These are phyloP conservation scores for Aspergillus spinulosporus DNA, from an alignment of 2,329 filamentous ascomycete genomes.

Conservation along the genomic window DNA sequence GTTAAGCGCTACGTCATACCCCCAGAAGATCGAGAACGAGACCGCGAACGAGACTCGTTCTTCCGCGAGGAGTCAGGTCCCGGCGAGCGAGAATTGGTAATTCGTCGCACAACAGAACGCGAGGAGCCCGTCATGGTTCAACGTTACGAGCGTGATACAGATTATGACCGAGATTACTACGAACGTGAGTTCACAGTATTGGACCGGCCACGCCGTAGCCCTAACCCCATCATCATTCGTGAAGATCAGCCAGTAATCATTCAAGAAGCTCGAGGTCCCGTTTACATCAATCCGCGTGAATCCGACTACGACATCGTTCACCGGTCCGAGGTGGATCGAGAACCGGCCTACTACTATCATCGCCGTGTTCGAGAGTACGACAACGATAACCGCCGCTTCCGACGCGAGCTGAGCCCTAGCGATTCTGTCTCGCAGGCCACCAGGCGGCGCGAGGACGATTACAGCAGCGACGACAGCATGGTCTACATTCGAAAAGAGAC, in stretches of 20 bases:
- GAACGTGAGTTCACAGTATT: slow-evolving; percentile 43
- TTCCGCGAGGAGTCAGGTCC: slow-evolving; percentile 33
- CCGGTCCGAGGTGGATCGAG: slow-evolving; percentile 56
- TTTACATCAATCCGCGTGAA: slow-evolving; percentile 53
- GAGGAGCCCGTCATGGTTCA: slow-evolving; percentile 44
- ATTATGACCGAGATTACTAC: slow-evolving; percentile 49
- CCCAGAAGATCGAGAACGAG: slow-evolving; percentile 35
- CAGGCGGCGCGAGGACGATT: slow-evolving; percentile 46
- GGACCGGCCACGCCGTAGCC: slow-evolving; percentile 53
- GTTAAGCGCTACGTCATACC: slow-evolving; percentile 60
- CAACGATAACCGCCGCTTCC: slow-evolving; percentile 45
- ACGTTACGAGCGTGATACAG: slow-evolving; percentile 51
- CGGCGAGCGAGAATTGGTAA: slow-evolving; percentile 45
- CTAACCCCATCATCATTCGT: slow-evolving; percentile 53
- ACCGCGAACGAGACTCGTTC: slow-evolving; percentile 31
- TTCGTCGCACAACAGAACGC: slow-evolving; percentile 49
- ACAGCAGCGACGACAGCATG: slow-evolving; percentile 62
- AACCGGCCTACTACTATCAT: slow-evolving; percentile 64
- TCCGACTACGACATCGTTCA: slow-evolving; percentile 62
- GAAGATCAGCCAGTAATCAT: slow-evolving; percentile 58
- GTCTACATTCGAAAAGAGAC: slow-evolving; percentile 59
- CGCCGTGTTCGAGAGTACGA: slow-evolving; percentile 57
- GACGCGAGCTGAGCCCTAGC: slow-evolving; percentile 51
- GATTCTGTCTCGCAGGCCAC: slow-evolving; percentile 56
- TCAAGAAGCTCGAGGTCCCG: slow-evolving; percentile 53